Conservation (phyloP, 257 asterid genomes). For the Salvia rosmarinus region DNA sequence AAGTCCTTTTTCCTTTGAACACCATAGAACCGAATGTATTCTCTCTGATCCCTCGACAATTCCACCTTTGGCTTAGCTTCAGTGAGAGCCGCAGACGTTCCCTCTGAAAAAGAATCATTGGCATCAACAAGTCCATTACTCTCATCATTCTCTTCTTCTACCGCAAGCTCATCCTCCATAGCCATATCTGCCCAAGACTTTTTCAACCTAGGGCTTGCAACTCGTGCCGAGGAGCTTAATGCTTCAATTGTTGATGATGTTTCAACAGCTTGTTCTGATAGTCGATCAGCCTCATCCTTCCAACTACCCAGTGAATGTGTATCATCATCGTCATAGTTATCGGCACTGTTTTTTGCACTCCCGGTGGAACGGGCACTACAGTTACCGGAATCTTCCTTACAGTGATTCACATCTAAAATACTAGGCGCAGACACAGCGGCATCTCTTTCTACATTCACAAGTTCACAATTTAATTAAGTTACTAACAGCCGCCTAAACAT, state of each 20-base stretch:
- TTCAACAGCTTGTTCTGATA: conserved; percentile 43
- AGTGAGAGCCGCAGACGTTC: conserved; percentile 32
- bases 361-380: conserved; percentile 53
- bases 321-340: conserved; percentile 56
- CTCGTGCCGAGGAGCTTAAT: conserved; percentile 39
- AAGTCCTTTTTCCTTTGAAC: conserved; percentile 66
- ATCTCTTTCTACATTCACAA: conserved; percentile 36
- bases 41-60: conserved; percentile 63
- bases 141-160: conserved; percentile 46
- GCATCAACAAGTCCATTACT: conserved; percentile 22
- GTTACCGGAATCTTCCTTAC: conserved; percentile 44
- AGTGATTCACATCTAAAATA: conserved; percentile 35
- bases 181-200: conserved; percentile 99
- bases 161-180: conserved; percentile 76
- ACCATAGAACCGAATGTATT: conserved; percentile 48
- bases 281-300: conserved; percentile 61
- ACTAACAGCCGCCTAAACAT: conserved; percentile 12
- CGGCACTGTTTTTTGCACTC: conserved; percentile 50
- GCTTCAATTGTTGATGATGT: conserved; percentile 41
- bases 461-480: conserved; percentile 28
- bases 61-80: conserved; percentile 54
- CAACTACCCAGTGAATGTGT: conserved; percentile 70
- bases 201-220: conserved; percentile 46
- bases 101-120: conserved; percentile 38
- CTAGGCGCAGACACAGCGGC: conserved; percentile 40